Conservation (phyloP, 345 rosid species). For the Angophora floribunda region DNA sequence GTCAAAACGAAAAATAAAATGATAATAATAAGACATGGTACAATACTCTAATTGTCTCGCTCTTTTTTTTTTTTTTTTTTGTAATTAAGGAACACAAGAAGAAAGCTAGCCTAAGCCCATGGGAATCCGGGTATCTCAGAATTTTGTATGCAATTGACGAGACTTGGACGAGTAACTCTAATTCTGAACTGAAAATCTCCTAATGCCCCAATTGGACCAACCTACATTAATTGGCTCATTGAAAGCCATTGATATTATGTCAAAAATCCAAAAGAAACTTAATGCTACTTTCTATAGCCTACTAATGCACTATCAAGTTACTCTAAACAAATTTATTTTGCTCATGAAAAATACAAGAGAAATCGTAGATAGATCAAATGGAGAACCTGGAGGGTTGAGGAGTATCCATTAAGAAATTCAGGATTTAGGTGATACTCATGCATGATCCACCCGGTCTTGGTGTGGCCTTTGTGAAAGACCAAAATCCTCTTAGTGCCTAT, state of each 20-base stretch:
- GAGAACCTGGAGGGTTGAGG: background rate
- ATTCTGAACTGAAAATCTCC: background rate
- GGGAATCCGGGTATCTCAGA: background rate
- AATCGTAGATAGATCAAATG: background rate
- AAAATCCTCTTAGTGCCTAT: background rate
- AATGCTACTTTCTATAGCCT: background rate
- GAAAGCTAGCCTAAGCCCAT: background rate
- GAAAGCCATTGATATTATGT: background rate
- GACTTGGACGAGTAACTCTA: background rate
- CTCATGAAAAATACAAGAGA: background rate
- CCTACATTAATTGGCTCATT: background rate
- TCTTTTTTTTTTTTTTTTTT: background rate
- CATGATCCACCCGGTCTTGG: background rate
- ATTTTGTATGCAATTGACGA: background rate
- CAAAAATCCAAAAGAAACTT: background rate
- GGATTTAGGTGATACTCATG: conserved; percentile 1
- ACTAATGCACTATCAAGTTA: background rate
- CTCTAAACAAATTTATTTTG: background rate
- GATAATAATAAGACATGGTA: background rate
- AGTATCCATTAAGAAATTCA: background rate
- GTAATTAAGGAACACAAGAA: background rate
- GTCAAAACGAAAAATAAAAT: background rate
- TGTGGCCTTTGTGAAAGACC: background rate
- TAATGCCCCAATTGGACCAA: background rate
- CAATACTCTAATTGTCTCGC: background rate